phyloP scores from a whole-genome alignment of 1,139 yeast species.

The Wickerhamomyces sp. region DNA sequence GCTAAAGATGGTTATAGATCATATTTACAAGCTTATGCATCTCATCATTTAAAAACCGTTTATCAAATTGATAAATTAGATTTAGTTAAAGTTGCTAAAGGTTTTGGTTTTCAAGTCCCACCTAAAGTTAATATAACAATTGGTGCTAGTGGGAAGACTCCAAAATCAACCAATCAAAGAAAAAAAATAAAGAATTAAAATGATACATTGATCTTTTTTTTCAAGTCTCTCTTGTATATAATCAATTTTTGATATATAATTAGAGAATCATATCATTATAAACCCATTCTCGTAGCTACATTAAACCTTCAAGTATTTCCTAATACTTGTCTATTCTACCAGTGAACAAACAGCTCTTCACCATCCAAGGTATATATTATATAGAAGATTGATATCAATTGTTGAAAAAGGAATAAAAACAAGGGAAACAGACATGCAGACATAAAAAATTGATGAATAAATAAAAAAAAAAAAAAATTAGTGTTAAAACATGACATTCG shows the following conservation, averaged over 20 bases:
- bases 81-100: constrained; percentile 88
- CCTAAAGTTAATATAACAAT: constrained; percentile 96
- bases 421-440: not conserved
- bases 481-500: constrained; percentile 1
- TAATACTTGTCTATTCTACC: no score
- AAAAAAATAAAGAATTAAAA: constrained; percentile 15
- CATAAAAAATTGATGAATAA: not conserved
- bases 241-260: no score
- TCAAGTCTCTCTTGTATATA: not conserved
- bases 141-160: constrained; percentile 81
- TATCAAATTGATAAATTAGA: constrained; percentile 94
- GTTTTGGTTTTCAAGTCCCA: constrained; percentile 92
- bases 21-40: constrained; percentile 93
- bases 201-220: no score
- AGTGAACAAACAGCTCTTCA: no score
- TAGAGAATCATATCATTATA: not conserved
- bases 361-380: no score
- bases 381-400: not conserved
- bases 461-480: not conserved
- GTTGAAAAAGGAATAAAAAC: not conserved
- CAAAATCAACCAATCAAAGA: constrained; percentile 20
- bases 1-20: constrained; percentile 98
- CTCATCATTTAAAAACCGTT: constrained; percentile 92
- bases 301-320: no score
- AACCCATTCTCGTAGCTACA: not conserved